A percentile compares a stretch with the other conserved stretches of the same genome.
These are phyloP conservation scores for Termitomyces sp. DNA, from an alignment of 768 basidiomycete species.

Conservation along the genomic window DNA sequence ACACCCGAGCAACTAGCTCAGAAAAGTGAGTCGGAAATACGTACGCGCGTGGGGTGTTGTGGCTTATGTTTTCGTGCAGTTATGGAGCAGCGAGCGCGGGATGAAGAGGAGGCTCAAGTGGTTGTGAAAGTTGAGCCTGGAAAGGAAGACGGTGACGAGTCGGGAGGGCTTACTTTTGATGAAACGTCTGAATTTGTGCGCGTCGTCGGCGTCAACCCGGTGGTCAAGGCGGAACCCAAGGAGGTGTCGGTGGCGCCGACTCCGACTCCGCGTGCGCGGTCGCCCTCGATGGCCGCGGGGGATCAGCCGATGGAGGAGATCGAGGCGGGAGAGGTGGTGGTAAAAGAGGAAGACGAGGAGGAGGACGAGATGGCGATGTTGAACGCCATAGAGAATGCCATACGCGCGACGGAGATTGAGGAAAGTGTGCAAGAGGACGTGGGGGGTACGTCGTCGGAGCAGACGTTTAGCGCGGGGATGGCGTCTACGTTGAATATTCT, in stretches of 20 bases:
- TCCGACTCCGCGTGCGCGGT: constrained; percentile 23
- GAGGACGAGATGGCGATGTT: constrained; percentile 71
- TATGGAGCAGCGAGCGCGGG: constrained; percentile 51
- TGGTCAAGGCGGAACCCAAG: constrained; percentile 41
- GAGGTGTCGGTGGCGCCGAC: constrained; percentile 21
- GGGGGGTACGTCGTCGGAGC: constrained; percentile 68
- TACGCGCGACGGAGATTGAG: constrained; percentile 59
- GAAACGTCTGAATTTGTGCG: constrained; percentile 97
- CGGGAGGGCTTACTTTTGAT: constrained; percentile 77
- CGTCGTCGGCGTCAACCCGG: constrained; percentile 65
- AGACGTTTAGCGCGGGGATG: constrained; percentile 79
- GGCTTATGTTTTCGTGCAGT: constrained; percentile 32
- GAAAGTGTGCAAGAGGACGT: constrained; percentile 29
- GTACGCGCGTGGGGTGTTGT: constrained; percentile 17
- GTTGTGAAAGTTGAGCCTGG: constrained; percentile 22
- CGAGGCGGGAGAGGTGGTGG: constrained; percentile 74
- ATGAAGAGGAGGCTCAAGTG: constrained; percentile 41
- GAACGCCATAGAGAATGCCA: constrained; percentile 65
- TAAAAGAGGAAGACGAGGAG: constrained; percentile 76
- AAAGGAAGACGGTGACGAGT: constrained; percentile 36
- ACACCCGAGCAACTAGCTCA: constrained; percentile 79
- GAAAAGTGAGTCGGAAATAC: constrained; percentile 53
- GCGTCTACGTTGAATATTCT: constrained; percentile 86
- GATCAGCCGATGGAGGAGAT: constrained; percentile 69
- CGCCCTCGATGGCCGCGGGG: constrained; percentile 46